Evolutionary conservation across 2,329 filamentous ascomycete genomes (phyloP), one percentile per base, ranked within the genome.

Genomic region (Ustilaginoidea virens): DNA sequence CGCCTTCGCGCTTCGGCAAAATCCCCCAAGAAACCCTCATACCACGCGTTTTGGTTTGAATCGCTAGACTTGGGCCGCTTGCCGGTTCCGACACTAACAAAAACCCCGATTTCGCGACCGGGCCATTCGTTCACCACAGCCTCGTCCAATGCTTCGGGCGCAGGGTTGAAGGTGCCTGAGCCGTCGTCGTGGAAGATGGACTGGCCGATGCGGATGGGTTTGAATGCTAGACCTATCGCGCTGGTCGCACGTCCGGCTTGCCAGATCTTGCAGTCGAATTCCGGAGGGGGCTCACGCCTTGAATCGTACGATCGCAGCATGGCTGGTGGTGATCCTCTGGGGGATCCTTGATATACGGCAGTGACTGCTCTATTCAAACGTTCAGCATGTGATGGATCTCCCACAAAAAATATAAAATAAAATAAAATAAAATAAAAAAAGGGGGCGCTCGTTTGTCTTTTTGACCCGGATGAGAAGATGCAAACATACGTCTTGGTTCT

Each of bases 191-290:
- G 78, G 46, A 98, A 98, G 7, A 85, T 66, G 1, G 85, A 87
- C 51, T 96, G 87, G 4, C 90, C 90, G 22, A 98, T 81, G 39
- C 80, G 78, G 28, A 98, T 85, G 0, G 87, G 85, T 51, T 98
- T 98, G 58, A 98, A 98, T 1, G 90, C 90, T 24, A 94, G 63
- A 1, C 81, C 83, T 1, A 87, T 90, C 1, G 90, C 82, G 30
- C 71, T 82, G 1, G 90, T 98, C n/a, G 90, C 90, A 35, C 90
- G 74, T 8, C 90, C 90, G 4, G 90, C 90, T 56, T 98, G 78
- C 90, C 90, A 98, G 33, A 98, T 90, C 25, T 78, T 92, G 54
- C 86, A 93, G 46, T 93, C 80, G 36, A 83, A 87, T 51, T 94
- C 86, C 3, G 87, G 80, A 0, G 85, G 70, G 1, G 86, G 80